Evolutionary conservation across 176 grass and related monocot species (phyloP).

Genomic region (Otatea glauca): DNA sequence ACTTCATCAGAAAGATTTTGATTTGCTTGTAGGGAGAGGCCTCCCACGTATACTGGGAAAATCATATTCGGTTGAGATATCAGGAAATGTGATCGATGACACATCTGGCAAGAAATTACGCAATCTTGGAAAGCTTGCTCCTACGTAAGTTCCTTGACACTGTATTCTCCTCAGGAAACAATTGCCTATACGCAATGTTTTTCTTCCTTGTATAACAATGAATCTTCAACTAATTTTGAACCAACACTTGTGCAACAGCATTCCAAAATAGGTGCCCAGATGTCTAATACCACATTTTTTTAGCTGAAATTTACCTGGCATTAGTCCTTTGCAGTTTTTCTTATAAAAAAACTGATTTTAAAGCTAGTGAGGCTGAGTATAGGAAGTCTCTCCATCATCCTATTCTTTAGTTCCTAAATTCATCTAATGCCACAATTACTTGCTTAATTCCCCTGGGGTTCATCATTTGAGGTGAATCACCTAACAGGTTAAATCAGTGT

Average conservation of each 20-base stretch:
- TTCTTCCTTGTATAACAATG: not conserved
- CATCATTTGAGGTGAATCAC: not conserved
- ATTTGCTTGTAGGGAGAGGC: constrained; percentile 76
- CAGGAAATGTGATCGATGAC: constrained; percentile 72
- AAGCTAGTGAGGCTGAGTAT: not conserved
- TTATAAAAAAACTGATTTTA: not conserved
- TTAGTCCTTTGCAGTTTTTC: not conserved
- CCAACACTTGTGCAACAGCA: not conserved
- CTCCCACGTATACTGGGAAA: constrained; percentile 57
- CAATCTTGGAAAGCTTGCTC: constrained; percentile 88
- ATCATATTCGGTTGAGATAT: constrained; percentile 80
- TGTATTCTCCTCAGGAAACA: not conserved
- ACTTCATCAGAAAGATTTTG: constrained; percentile 90
- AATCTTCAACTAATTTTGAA: not conserved
- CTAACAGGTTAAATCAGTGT: not conserved
- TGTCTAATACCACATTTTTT: not conserved
- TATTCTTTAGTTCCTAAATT: not conserved
- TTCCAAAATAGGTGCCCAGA: not conserved
- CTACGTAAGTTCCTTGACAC: constrained; percentile 72
- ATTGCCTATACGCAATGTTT: not conserved
- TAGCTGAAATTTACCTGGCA: not conserved
- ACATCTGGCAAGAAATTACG: constrained; percentile 56
- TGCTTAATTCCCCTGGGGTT: not conserved
- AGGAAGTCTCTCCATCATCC: not conserved
- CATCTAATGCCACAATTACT: not conserved